Base-by-base conservation (phyloP, 2,329 filamentous ascomycete genomes). In the Colletotrichum orbiculare region DNA sequence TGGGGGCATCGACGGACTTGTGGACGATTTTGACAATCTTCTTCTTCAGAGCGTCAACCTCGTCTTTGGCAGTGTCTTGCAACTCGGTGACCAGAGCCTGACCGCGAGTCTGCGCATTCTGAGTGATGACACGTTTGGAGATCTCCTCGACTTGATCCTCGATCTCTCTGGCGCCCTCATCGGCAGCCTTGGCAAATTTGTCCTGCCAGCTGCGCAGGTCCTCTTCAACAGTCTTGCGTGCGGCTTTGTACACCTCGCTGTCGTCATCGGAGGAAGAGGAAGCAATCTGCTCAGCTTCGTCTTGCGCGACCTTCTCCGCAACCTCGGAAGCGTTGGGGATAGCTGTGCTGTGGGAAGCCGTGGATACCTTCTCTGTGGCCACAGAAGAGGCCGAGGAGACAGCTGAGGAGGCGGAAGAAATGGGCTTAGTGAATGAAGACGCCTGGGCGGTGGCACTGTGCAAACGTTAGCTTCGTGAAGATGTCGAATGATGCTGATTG, bases 141-240 rank as follows among this genome's bases (percentile, higher is more conserved):
- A 89, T 86, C 61, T 92, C 89, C 41, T 85, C 81, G 15, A 91
- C 79, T 41, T 89, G 86, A 4, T 88, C 84, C 39, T 95, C 91
- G 67, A 98, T 93, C 67, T 96, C 86, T 17, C 75, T 73, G 4
- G 85, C 85, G 6, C 94, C 94, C 74, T 96, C 94, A 66, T 96
- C 91, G 8, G 93, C 93, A 9, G 94, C 94, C 65, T 89, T 88
- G 35, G 91, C 86, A 74, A 97, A 97, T 73, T 97, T 96, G 67
- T 88, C 87, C 77, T 97, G 91, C 95, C 96, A 99, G 60, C 85
- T 85, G 69, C 87, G 85, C 12, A 99, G 85, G 74, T 99, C 96
- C 48, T 90, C 86, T 2, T 89, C 84, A 46, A 98, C 91, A 68
- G 86, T 87, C 71, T 90, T 86, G 48, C 88, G 87, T 2, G 86